A percentile compares a stretch with the other conserved stretches of the same genome.
phyloP scores from a whole-genome alignment of 2,329 filamentous ascomycete genomes.

The Paramyrothecium roridum region DNA sequence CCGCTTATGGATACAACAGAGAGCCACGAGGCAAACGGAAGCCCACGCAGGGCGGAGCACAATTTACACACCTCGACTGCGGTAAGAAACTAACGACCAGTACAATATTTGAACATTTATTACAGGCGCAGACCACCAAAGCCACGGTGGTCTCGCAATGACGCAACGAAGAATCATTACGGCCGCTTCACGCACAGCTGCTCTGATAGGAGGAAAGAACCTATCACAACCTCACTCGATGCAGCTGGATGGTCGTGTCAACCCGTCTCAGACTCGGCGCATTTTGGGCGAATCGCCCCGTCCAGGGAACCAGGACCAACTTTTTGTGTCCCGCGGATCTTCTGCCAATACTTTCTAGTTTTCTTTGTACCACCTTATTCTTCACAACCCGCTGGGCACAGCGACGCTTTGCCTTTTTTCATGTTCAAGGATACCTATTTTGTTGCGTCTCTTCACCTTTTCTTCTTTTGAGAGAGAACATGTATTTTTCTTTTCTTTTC shows the following conservation, averaged over 20 bases:
- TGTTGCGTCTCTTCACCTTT: background rate
- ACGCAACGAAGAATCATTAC: background rate
- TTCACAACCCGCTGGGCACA: background rate
- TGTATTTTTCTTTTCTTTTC: background rate
- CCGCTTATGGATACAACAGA: background rate
- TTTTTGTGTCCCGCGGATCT: too few relatives aligned
- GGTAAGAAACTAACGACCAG: background rate
- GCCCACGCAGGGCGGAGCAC: background rate
- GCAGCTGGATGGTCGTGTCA: too few relatives aligned
- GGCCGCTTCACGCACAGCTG: background rate
- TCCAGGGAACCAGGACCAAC: too few relatives aligned
- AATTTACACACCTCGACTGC: background rate
- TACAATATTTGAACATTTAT: background rate
- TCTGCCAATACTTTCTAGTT: background rate
- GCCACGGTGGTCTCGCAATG: background rate
- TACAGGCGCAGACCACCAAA: background rate
- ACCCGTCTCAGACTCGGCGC: too few relatives aligned
- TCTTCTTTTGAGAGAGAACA: background rate
- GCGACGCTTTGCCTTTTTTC: background rate
- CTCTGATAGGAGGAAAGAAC: too few relatives aligned
- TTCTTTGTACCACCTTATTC: background rate
- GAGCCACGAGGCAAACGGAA: background rate
- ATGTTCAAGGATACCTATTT: background rate
- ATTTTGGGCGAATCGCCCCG: too few relatives aligned
- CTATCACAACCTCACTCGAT: too few relatives aligned